Evolutionary conservation across 495 filamentous ascomycete genomes (phyloP), one percentile per base, ranked within the genome.

Genomic region (Podospora pseudoanserina): DNA sequence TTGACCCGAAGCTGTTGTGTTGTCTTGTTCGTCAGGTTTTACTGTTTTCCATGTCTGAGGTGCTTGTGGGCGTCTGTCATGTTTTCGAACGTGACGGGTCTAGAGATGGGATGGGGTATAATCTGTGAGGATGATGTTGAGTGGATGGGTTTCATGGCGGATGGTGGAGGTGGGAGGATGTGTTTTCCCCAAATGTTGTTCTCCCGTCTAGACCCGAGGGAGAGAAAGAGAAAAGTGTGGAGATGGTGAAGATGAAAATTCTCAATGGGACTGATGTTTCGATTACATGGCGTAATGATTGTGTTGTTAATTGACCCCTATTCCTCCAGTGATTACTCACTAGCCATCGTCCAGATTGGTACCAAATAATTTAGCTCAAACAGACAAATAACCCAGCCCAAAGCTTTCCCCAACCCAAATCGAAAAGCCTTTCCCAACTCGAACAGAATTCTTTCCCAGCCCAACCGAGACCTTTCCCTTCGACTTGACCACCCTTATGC

Each of bases 221-320:
- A 49, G 39, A 39, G 34, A 39, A 11, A 49, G 39, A 49, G 9
- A 49, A 49, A 13, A 16, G 39, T 49, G 39, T 49, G 39, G 39
- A 49, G 39, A 49, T 49, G 23, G 55, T 58, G 55, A 26, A 44
- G 34, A 55, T 26, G 16, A 19, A 55, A 55, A 23, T 15, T 15
- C 63, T 65, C 63, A 55, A 27, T 49, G 63, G 30, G 19, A 27
- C 15, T 58, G 4, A 58, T 20, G 55, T 58, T 58, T 58, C 23
- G 55, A 20, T 58, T 58, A 58, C 18, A 15, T 58, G 30, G 13
- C 3, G 49, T 18, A 23, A 23, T 44, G 34, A 16, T 44, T n/a
- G 1, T 34, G 28, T 44, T 44, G 9, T 19, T 11, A 11, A 11
- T 13, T 49, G 1, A 23, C 23, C 23, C 23, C 23, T 49, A 11